Evolutionary conservation across 2,329 filamentous ascomycete species (phyloP).

Genomic region (Aspergillus versicolor): DNA sequence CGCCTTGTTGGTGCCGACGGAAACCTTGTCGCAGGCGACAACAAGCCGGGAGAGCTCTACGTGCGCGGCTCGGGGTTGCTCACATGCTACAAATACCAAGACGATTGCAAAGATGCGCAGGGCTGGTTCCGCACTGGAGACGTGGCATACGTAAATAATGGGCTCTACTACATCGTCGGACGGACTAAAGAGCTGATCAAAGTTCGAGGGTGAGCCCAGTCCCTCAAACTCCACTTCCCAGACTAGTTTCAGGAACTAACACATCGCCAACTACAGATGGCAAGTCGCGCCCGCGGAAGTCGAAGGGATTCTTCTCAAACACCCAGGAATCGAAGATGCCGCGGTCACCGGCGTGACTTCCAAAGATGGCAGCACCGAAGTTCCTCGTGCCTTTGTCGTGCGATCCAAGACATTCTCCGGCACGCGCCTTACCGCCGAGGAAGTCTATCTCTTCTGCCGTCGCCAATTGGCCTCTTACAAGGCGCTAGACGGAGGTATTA

Average conservation of each 20-base stretch:
- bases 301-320: constrained; percentile 46
- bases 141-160: constrained; percentile 36
- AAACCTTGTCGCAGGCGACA: constrained; percentile 26
- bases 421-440: constrained; percentile 34
- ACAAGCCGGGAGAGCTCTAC: constrained; percentile 41
- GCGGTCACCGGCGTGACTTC: constrained; percentile 47
- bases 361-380: constrained; percentile 33
- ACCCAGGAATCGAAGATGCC: constrained; percentile 46
- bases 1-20: constrained; percentile 39
- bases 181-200: constrained; percentile 49
- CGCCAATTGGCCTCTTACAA: constrained; percentile 50
- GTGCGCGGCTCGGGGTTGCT: constrained; percentile 40
- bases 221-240: neutral
- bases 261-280: constrained; percentile 33
- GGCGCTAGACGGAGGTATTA: constrained; percentile 46
- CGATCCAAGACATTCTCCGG: constrained; percentile 22
- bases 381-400: constrained; percentile 51
- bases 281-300: constrained; percentile 51
- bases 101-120: constrained; percentile 34
- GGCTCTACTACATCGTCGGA: constrained; percentile 41
- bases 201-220: constrained; percentile 41
- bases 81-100: constrained; percentile 37
- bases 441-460: constrained; percentile 45
- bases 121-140: constrained; percentile 49
- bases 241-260: neutral